A percentile compares a stretch with the other conserved stretches of the same genome.
Evolutionary conservation across 1,284 basidiomycete species (phyloP).

Genomic region (Microbotryum scabiosae): DNA sequence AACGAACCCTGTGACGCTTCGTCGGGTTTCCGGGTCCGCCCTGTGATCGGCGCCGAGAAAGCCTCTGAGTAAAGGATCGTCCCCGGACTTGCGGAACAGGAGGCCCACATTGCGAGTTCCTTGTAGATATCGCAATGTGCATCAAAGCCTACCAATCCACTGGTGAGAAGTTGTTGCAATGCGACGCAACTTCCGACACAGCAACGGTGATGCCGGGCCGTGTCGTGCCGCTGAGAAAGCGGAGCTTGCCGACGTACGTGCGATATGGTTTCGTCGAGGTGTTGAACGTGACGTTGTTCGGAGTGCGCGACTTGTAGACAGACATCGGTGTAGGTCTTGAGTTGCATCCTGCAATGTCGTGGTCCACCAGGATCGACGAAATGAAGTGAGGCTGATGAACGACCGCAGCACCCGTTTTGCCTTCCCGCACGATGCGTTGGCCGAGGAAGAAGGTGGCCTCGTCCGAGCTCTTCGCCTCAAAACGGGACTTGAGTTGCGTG

Average conservation of each 20-base stretch:
- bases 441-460: neutral
- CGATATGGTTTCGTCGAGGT: conserved; percentile 29
- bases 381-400: conserved; percentile 32
- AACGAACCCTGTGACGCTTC: conserved; percentile 43
- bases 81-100: conserved; percentile 5
- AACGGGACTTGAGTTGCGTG: neutral
- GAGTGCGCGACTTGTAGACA: too few relatives aligned
- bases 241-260: conserved; percentile 42
- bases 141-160: conserved; percentile 42
- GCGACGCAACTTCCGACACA: conserved; percentile 38
- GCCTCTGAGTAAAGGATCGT: conserved; percentile 33
- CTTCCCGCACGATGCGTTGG: neutral
- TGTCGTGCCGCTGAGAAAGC: conserved; percentile 43
- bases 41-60: conserved; percentile 46
- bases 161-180: conserved; percentile 37
- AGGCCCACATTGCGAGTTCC: conserved; percentile 45
- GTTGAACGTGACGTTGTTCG: neutral
- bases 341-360: too few relatives aligned
- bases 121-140: conserved; percentile 45
- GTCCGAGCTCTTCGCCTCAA: neutral
- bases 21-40: conserved; percentile 34
- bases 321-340: too few relatives aligned
- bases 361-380: conserved; percentile 39
- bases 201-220: conserved; percentile 45
- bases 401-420: conserved; percentile 15